Percentiles rank a stretch among this genome's conserved stretches.
These are phyloP conservation scores for Chrysopogon serrulatus DNA, from an alignment of 176 grass and related monocot species.

Conservation along the genomic window DNA sequence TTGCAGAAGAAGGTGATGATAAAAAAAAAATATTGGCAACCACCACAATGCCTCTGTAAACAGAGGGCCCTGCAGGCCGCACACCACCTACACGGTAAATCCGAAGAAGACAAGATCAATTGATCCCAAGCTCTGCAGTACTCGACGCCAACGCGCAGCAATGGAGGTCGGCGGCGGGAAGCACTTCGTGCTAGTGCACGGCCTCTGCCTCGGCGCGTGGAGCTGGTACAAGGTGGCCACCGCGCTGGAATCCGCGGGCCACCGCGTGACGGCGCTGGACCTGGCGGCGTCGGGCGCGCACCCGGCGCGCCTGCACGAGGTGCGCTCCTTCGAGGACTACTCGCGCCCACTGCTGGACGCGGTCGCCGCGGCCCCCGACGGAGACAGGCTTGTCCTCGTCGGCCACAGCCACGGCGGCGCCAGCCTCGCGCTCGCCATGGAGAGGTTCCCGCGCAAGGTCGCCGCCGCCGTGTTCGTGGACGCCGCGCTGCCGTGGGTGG, in stretches of 20 bases:
- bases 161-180: background rate
- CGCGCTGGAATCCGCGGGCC: conserved; percentile 6
- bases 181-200: conserved; percentile 46
- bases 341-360: conserved; percentile 38
- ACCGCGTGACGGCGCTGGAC: conserved; percentile 52
- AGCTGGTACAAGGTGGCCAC: conserved; percentile 48
- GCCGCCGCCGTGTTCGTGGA: conserved; percentile 43
- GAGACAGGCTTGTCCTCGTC: conserved; percentile 35
- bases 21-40: no score
- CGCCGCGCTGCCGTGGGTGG: conserved; percentile 29
- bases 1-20: no score
- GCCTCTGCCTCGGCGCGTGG: conserved; percentile 46
- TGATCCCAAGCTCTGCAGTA: background rate
- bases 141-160: background rate
- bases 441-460: conserved; percentile 41
- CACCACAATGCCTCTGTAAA: no score
- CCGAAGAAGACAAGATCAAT: no score
- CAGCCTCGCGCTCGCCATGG: conserved; percentile 49
- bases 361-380: conserved; percentile 5
- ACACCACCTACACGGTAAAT: no score
- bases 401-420: conserved; percentile 54
- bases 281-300: conserved; percentile 35
- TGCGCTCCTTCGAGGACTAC: conserved; percentile 52
- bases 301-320: conserved; percentile 40
- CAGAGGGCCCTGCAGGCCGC: no score